phyloP scores from a whole-genome alignment of 768 basidiomycete species.

The Cubamyces lactineus region DNA sequence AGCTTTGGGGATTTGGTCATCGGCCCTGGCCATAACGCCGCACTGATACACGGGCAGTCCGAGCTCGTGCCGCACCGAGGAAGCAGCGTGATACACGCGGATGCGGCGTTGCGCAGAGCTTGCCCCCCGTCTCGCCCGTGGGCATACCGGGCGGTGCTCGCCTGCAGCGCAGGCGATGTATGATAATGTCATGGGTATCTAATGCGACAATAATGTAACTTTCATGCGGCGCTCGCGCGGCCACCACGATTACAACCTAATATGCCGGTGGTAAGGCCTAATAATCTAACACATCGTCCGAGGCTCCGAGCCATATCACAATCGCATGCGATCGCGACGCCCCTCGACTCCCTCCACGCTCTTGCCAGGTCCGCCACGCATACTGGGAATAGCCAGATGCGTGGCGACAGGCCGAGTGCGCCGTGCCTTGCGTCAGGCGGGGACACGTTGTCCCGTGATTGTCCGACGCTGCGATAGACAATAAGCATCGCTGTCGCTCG shows the following conservation, averaged over 20 bases:
- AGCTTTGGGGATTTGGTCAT: slow-evolving; percentile 3
- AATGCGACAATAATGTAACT: slow-evolving; percentile 23
- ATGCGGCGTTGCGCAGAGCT: slow-evolving; percentile 7
- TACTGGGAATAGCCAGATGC: not conserved
- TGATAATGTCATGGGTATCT: slow-evolving; percentile 18
- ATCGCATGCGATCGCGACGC: slow-evolving; percentile 17
- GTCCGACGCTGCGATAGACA: slow-evolving; percentile 17
- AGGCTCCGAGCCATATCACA: slow-evolving; percentile 13
- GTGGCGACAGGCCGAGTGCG: not conserved
- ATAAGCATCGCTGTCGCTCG: slow-evolving; percentile 18
- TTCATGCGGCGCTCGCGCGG: slow-evolving; percentile 15
- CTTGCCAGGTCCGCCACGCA: not conserved
- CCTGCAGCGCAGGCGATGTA: not conserved
- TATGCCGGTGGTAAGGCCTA: slow-evolving; percentile 19
- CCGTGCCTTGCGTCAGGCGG: slow-evolving; percentile 9
- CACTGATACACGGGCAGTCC: not conserved
- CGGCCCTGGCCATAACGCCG: slow-evolving; percentile 16
- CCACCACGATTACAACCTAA: slow-evolving; percentile 24
- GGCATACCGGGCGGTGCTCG: not conserved
- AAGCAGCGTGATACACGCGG: slow-evolving; percentile 22
- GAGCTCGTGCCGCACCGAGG: slow-evolving; percentile 2
- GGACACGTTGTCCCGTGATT: slow-evolving; percentile 18
- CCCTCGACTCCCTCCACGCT: not conserved
- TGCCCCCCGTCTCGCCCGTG: not conserved
- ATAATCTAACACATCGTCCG: slow-evolving; percentile 24